Evolutionary conservation across 1,284 basidiomycete genomes (phyloP), one percentile per base, ranked within the genome.

Genomic region (Ganoderma leucocontextum): DNA sequence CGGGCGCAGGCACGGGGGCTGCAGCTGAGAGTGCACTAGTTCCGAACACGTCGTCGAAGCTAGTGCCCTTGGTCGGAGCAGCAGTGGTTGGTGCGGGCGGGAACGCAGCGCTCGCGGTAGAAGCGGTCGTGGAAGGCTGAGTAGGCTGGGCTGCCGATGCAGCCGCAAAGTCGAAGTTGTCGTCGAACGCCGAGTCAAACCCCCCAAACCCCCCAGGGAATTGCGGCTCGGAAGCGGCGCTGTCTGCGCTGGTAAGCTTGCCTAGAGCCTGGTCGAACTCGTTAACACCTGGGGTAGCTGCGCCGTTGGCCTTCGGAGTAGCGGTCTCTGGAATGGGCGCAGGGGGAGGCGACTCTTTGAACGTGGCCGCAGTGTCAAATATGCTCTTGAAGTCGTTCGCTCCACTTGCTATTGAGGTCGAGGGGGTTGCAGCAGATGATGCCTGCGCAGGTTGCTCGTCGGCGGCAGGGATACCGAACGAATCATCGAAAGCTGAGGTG

Each of bases 111-210:
- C 73, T 63, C 4, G 65, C 64, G 2, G 64, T 39, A 17, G 60
- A n/a, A 25, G 64, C 15, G 13, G 64, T 49, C 19, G 74, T 41
- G 13, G 60, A 66, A 19, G 70, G 58, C 19, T 72, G 59, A 13
- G 72, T 55, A 17, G 71, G 71, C 49, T 74, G 70, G 3, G 74
- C 77, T 12, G 85, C 82, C 0, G 86, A 81, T 4, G 87, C 83
- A 58, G 87, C 83, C 1, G 82, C 84, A 73, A 96, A 96, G 80
- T 96, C 94, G 77, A 96, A 95, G 72, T 93, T 92, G 75, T 95
- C 94, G 42, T 96, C 95, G 74, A 96, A 96, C n/a, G 84, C 86
- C 65, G 87, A 82, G 67, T 91, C 91, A 69, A 94, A 91, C 15
- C 63, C 65, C 41, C 63, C 65, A 35, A 64, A 64, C n/a, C 35